Conservation (phyloP, 2,329 filamentous ascomycete genomes). For the Drechmeria coniospora region DNA sequence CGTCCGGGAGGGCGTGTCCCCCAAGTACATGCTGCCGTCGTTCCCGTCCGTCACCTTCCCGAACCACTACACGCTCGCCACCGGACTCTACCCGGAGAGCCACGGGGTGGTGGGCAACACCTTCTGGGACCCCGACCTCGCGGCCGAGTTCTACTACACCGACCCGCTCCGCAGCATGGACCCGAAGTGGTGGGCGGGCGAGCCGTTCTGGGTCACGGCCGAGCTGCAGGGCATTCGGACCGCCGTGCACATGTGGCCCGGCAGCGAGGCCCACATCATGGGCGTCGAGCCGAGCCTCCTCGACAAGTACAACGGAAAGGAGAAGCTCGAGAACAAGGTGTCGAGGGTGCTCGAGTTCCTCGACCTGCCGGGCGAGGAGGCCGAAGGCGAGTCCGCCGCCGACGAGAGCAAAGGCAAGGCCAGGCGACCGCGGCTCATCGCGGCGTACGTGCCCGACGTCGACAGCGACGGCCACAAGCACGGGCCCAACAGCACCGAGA, state of each 20-base stretch:
- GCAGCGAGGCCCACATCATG: slow-evolving; percentile 74
- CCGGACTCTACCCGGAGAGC: slow-evolving; percentile 79
- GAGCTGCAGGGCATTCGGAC: slow-evolving; percentile 65
- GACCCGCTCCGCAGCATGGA: slow-evolving; percentile 61
- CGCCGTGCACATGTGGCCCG: slow-evolving; percentile 97
- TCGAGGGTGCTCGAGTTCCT: slow-evolving; percentile 66
- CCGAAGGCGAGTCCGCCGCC: no score
- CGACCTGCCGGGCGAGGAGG: slow-evolving; percentile 62
- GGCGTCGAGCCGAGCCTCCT: slow-evolving; percentile 63
- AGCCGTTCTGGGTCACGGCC: slow-evolving; percentile 87
- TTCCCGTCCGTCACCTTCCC: slow-evolving; percentile 96
- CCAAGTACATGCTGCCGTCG: slow-evolving; percentile 81
- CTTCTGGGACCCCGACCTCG: slow-evolving; percentile 72
- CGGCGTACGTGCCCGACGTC: slow-evolving; percentile 87
- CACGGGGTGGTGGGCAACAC: slow-evolving; percentile 89
- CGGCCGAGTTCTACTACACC: slow-evolving; percentile 80
- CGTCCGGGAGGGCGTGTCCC: slow-evolving; percentile 70
- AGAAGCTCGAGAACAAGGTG: slow-evolving; percentile 61
- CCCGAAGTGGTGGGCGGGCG: slow-evolving; percentile 86
- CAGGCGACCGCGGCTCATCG: slow-evolving; percentile 75
- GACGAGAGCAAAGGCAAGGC: slow-evolving; percentile 28
- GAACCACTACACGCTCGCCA: slow-evolving; percentile 87
- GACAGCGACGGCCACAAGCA: slow-evolving; percentile 76
- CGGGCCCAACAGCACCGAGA: slow-evolving; percentile 91
- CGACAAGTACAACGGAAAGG: slow-evolving; percentile 71